Conservation (phyloP, 2,329 filamentous ascomycete species). For the Tolypocladium guangdongense region DNA sequence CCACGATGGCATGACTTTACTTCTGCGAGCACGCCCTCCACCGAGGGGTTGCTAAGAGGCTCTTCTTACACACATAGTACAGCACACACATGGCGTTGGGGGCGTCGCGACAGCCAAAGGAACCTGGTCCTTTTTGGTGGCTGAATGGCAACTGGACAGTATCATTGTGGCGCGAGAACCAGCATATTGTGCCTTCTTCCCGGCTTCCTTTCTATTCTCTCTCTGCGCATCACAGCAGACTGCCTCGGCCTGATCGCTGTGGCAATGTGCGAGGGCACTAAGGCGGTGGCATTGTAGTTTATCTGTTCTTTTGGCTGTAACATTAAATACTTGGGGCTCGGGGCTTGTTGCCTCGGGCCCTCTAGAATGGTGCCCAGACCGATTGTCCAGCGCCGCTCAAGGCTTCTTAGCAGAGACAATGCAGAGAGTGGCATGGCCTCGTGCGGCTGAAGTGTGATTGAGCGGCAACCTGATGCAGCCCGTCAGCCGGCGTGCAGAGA, state of each 20-base stretch:
- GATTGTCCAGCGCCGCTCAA: neutral
- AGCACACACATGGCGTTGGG: slow-evolving; percentile 5
- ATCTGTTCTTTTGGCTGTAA: neutral
- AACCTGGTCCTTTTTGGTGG: slow-evolving; percentile 1
- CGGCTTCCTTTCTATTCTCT: neutral
- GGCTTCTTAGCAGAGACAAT: neutral
- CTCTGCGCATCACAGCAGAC: neutral
- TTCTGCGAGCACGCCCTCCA: neutral
- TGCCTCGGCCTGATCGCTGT: neutral
- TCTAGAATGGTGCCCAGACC: neutral
- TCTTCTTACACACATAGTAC: neutral
- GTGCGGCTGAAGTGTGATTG: neutral
- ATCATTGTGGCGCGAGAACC: neutral
- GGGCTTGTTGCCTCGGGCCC: neutral
- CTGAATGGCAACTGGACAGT: neutral
- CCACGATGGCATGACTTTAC: slow-evolving; percentile 13
- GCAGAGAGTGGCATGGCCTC: neutral
- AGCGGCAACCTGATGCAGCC: neutral
- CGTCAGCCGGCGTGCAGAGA: neutral
- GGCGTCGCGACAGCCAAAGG: slow-evolving; percentile 6
- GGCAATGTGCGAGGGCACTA: neutral
- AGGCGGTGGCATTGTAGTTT: neutral
- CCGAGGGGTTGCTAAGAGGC: neutral
- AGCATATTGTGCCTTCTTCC: neutral
- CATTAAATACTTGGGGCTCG: neutral